Evolutionary conservation across 2,329 filamentous ascomycete species (phyloP), one percentile per base, ranked within the genome.

Genomic region (Fusarium buharicum): DNA sequence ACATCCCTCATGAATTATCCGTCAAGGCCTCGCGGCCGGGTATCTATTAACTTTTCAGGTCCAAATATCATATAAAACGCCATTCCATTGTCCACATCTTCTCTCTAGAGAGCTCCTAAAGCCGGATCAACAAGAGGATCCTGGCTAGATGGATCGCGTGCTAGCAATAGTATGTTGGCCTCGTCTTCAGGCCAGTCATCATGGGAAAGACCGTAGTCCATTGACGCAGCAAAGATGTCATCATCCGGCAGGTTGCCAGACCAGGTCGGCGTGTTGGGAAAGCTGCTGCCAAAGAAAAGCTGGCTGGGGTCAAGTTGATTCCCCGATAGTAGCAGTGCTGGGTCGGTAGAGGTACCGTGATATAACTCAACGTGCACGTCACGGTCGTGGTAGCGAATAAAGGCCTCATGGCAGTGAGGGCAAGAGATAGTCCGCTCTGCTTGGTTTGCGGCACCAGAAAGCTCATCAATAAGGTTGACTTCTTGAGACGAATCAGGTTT

Each of bases 381-480:
- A 10, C 85, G 75, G 49, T 86, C 84, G 57, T 80, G 77, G 52
- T 81, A 78, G 28, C 84, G 81, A 34, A 78, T 74, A 61, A 86
- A 86, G 14, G 75, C 77, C 30, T 78, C 73, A 7, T 64, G 52
- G 56, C 84, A 86, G 14, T 78, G 77, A 1, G 77, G 70, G 50
- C 84, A 86, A 4, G 70, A 54, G 5, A 85, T 68, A 4, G 76
- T 81, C 38, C 78, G 75, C 50, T 79, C 79, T 17, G 74, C 74
- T 28, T 75, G 75, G 36, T 74, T 75, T 12, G 76, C 62, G 5
- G 76, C 73, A 13, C 81, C 81, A 1, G 78, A 75, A 10, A 84
- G 65, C 39, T 79, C 76, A 24, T 81, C 77, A 18, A 84, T 70
- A 12, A 80, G 62, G 41, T 76, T 74, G 4, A 57, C 34, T 2